phyloP scores from a whole-genome alignment of 176 grass and related monocot species.

The Phyllostachys edulis region DNA sequence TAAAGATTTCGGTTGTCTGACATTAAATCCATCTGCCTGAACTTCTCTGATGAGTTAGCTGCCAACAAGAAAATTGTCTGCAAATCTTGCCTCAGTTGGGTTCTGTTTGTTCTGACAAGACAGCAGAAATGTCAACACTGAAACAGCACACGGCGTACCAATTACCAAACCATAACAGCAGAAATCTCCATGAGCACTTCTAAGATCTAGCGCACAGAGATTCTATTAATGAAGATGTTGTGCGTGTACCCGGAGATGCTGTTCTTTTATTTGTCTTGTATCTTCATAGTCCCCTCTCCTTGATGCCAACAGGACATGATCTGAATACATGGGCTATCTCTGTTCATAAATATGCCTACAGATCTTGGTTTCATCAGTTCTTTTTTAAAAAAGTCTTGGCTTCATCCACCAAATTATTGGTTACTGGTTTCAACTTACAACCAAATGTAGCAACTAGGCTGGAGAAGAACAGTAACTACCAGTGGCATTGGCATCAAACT shows the following conservation, averaged over 20 bases:
- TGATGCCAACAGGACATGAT: not conserved
- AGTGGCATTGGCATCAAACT: not conserved
- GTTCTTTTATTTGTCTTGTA: constrained; percentile 16
- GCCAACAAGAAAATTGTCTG: not conserved
- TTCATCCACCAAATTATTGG: constrained; percentile 32
- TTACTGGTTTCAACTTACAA: constrained; percentile 32
- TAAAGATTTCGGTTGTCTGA: not conserved
- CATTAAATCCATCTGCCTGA: not conserved
- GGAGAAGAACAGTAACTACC: not conserved
- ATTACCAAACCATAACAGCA: not conserved
- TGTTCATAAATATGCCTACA: constrained; percentile 24
- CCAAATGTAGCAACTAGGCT: not conserved
- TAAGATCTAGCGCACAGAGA: constrained; percentile 27
- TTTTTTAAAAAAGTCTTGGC: not conserved
- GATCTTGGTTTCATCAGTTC: not conserved
- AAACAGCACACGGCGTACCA: constrained; percentile 5
- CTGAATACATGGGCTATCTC: constrained; percentile 3
- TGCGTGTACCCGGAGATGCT: not conserved
- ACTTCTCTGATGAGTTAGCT: not conserved
- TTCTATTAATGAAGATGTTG: constrained; percentile 13
- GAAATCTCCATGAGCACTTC: not conserved
- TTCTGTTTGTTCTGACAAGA: constrained; percentile 8
- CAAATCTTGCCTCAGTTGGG: not conserved
- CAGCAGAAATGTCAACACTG: not conserved
- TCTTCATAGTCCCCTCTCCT: not conserved